Evolutionary conservation across 192 early-diverging fungal species (phyloP), one percentile per base, ranked within the genome.

Genomic region (Cladochytrium replicatum): DNA sequence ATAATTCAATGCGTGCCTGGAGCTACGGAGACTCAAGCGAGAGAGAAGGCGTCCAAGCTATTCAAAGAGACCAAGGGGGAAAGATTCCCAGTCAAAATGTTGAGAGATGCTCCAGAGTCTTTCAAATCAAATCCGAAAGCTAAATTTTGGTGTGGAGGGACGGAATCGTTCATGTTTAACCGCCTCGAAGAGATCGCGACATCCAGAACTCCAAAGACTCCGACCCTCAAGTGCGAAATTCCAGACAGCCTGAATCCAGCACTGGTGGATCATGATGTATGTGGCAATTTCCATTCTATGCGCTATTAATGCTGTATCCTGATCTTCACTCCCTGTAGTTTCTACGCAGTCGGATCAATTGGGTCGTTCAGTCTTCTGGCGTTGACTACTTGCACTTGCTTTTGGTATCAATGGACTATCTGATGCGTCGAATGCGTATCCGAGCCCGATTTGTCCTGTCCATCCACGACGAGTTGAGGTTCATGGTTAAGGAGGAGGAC

Each of bases 341-440:
- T 58, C 67, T 88, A 69, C 89, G 88, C 0, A 89, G 84, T 27
- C 75, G 92, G 11, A 70, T 96, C 32, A 98, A 98, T 60, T 98
- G 95, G 95, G 90, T 87, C 1, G 92, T 98, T 3, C 95, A 98
- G 64, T 93, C 90, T 19, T 96, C 92, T 1, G 95, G 92, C 15
- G 94, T 95, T 22, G 94, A 98, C 52, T 98, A 98, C 56, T 63
- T 98, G 6, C 94, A 98, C 57, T 61, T 98, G 43, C 65, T 98
- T 6, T 61, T 98, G 9, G 87, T 87, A 0, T 81, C 86, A 4
- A 89, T 93, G 84, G 57, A 75, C 32, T 89, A 95, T 54, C 55
- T 98, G 48, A 77, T 85, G 27, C 61, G 80, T 13, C 69, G 80
- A 32, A 78, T 94, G 53, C 53, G 74, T 3, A 89, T 98, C 41